Percentiles rank a stretch among this genome's conserved stretches.
Conservation (phyloP, 441 rosid species). For the Viola pubescens region DNA sequence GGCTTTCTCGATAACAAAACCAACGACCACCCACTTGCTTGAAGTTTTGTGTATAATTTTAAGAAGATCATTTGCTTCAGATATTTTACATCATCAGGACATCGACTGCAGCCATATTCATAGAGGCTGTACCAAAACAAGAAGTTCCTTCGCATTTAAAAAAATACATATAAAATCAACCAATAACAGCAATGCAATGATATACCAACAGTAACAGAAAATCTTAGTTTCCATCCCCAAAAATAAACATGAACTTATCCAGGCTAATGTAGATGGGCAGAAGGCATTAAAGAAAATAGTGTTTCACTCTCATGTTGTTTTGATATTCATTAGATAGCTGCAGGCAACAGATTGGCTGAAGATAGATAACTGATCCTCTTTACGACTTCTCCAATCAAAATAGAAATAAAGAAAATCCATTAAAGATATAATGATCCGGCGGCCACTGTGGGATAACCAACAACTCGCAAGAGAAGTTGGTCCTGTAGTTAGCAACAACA, state of each 20-base stretch:
- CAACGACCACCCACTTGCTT: conserved; percentile 52
- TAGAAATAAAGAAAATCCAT: too few species aligned
- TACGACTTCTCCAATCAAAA: too few species aligned
- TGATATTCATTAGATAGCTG: too few species aligned
- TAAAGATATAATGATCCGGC: too few species aligned
- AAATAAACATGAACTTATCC: not conserved
- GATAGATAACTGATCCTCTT: too few species aligned
- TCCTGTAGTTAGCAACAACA: too few species aligned
- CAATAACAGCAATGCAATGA: not conserved
- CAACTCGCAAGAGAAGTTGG: too few species aligned
- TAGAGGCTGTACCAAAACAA: conserved; percentile 27
- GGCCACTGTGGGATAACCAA: too few species aligned
- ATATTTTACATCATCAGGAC: conserved; percentile 35
- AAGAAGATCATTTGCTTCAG: conserved; percentile 31
- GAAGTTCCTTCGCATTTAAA: not conserved
- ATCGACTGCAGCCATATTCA: conserved; percentile 21
- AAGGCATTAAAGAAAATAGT: not conserved
- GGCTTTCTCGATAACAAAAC: conserved; percentile 50
- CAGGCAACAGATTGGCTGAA: too few species aligned
- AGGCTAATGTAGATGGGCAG: not conserved
- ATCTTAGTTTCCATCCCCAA: not conserved
- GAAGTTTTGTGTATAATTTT: conserved; percentile 42
- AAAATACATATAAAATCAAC: not conserved
- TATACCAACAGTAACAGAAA: not conserved
- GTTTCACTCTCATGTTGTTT: too few species aligned